These are phyloP conservation scores for Orbilia quercus DNA, from an alignment of 2,329 filamentous ascomycete genomes.

Conservation along the genomic window DNA sequence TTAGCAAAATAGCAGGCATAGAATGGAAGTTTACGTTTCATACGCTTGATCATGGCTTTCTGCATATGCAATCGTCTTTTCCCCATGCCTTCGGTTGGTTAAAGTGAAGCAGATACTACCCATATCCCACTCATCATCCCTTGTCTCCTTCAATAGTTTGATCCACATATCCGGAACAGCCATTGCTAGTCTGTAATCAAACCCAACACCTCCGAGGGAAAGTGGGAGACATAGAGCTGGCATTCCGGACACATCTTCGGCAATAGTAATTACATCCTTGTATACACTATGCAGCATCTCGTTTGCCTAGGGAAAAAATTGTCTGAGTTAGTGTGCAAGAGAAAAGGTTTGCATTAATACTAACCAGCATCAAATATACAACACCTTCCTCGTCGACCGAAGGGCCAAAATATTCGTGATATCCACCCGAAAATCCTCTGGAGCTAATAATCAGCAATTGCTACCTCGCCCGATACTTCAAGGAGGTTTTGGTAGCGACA, in stretches of 20 bases:
- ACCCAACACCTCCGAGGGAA: conserved; percentile 88
- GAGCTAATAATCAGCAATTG: conserved; percentile 3
- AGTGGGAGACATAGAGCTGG: conserved; percentile 91
- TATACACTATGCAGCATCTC: conserved; percentile 94
- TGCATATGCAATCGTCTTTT: conserved; percentile 98
- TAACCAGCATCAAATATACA: conserved; percentile 84
- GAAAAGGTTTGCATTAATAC: conserved; percentile 12
- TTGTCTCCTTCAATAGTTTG: conserved; percentile 94
- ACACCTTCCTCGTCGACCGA: conserved; percentile 92
- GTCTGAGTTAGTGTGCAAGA: neutral
- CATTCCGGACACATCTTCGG: conserved; percentile 98
- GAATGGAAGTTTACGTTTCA: conserved; percentile 63
- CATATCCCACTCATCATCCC: conserved; percentile 92
- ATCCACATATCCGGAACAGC: conserved; percentile 99
- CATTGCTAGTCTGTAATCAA: conserved; percentile 98
- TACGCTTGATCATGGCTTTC: conserved; percentile 98
- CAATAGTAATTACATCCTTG: conserved; percentile 87
- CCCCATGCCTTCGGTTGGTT: conserved; percentile 90
- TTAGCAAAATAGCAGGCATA: conserved; percentile 4
- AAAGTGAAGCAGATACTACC: conserved; percentile 84
- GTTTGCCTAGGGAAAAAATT: conserved; percentile 72
- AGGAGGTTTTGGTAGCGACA: conserved; percentile 63
- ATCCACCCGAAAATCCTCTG: conserved; percentile 91
- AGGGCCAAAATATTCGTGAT: conserved; percentile 95
- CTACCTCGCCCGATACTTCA: neutral